phyloP scores from a whole-genome alignment of 2,329 filamentous ascomycete species.

The Periconia sp. region DNA sequence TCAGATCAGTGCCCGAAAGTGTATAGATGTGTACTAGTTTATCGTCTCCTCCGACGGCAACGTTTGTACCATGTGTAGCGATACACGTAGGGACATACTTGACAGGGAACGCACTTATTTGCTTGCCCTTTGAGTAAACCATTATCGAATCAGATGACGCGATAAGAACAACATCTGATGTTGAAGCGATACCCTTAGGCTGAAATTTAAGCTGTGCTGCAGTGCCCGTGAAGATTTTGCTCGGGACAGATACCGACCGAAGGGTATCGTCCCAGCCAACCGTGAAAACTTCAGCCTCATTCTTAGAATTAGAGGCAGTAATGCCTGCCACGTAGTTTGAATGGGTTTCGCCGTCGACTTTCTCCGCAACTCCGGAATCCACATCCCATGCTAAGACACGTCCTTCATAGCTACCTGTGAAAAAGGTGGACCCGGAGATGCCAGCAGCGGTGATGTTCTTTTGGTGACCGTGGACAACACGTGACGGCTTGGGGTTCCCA shows the following conservation, averaged over 20 bases:
- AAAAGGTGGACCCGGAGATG: conserved; percentile 65
- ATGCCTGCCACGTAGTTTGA: conserved; percentile 85
- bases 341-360: conserved; percentile 78
- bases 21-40: conserved; percentile 77
- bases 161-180: conserved; percentile 55
- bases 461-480: conserved; percentile 81
- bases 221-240: conserved; percentile 73
- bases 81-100: conserved; percentile 70
- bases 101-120: conserved; percentile 63
- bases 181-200: conserved; percentile 71
- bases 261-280: conserved; percentile 94
- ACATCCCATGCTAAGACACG: conserved; percentile 84
- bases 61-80: conserved; percentile 65
- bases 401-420: conserved; percentile 92
- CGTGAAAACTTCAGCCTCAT: conserved; percentile 66
- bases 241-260: conserved; percentile 72
- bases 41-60: conserved; percentile 77
- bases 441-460: conserved; percentile 83
- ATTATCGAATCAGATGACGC: conserved; percentile 59
- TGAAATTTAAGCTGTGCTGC: conserved; percentile 72
- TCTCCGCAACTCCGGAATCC: conserved; percentile 65
- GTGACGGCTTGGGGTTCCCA: conserved; percentile 68
- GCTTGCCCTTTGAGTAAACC: conserved; percentile 60
- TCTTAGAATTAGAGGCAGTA: conserved; percentile 47
- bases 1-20: conserved; percentile 58